Evolutionary conservation across 2,329 filamentous ascomycete genomes (phyloP).

Genomic region (Sclerotinia minor): DNA sequence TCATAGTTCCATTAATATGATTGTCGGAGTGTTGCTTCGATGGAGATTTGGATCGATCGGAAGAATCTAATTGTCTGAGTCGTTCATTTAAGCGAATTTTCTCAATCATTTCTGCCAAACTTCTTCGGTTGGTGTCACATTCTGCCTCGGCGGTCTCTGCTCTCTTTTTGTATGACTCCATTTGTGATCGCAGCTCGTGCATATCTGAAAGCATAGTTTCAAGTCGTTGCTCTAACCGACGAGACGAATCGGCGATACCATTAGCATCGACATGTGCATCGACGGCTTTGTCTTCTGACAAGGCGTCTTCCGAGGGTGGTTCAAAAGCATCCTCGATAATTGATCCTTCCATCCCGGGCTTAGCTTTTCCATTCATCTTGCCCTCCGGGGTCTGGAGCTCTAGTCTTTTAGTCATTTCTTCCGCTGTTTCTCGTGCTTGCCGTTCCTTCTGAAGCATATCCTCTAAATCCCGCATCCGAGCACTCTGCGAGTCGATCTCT

Average conservation of each 20-base stretch:
- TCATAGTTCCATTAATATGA: constrained; percentile 26
- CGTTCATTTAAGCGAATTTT: constrained; percentile 71
- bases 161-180: constrained; percentile 69
- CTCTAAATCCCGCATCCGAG: constrained; percentile 79
- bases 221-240: constrained; percentile 35
- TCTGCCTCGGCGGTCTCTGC: constrained; percentile 82
- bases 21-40: neutral
- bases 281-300: constrained; percentile 30
- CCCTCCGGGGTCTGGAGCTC: constrained; percentile 54
- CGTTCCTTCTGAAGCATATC: constrained; percentile 75
- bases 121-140: constrained; percentile 68
- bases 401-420: constrained; percentile 74
- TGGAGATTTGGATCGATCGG: constrained; percentile 31
- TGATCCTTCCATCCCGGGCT: constrained; percentile 44
- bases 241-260: constrained; percentile 74
- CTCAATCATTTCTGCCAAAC: constrained; percentile 83
- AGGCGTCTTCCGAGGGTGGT: constrained; percentile 42
- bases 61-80: constrained; percentile 32
- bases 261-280: constrained; percentile 63
- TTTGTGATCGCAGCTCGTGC: constrained; percentile 36
- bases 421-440: constrained; percentile 77
- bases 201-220: constrained; percentile 39
- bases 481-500: constrained; percentile 81
- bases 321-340: constrained; percentile 51
- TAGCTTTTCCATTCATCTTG: constrained; percentile 45